Evolutionary conservation across 495 filamentous ascomycete species (phyloP), one percentile per base, ranked within the genome.

Genomic region (Penicillium malachiteum): DNA sequence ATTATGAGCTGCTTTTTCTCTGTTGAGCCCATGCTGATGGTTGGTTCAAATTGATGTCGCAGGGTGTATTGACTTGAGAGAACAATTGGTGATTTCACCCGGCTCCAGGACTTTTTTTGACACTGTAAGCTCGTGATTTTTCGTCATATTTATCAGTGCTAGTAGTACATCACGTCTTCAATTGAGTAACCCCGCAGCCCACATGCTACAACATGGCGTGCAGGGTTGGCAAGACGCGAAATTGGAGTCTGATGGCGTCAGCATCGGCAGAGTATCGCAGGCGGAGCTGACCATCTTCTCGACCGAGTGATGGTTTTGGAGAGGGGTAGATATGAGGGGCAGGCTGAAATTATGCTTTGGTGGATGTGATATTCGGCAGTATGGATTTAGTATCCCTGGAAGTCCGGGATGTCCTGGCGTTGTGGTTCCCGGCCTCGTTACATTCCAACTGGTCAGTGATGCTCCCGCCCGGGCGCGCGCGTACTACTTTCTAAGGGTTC

Each of bases 1-100:
- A 84, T 70, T 44, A 83, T 79, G 39, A 83, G 67, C 48, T 78
- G 73, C 60, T 83, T 83, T 34, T 72, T 71, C 35, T 58, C 53
- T 50, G 56, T 42, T 47, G 61, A 59, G 35, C 57, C 50, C 64
- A 67, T 67, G 50, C 3, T 62, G 48, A 30, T 16, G 52, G 33
- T 53, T 30, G 38, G 2, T 32, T 14, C n/a, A n/a, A 12, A 26
- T 26, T 4, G n/a, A 21, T 43, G 44, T 54, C 21, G 21, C 21
- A 2, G 21, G 21, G 4, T 26, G 21, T 26, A 2, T 1, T 26
- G 21, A 26, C 1, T 26, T 26, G 21, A 4, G 11, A 18, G 11
- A 21, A 9, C 39, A 34, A 54, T 43, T 45, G 39, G 37, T 12
- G n/a, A 13, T 14, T 11, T 17, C 26, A 46, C 35, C 18, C 8